These are phyloP conservation scores for Periconia sp. DNA, from an alignment of 2,329 filamentous ascomycete genomes.

Conservation along the genomic window DNA sequence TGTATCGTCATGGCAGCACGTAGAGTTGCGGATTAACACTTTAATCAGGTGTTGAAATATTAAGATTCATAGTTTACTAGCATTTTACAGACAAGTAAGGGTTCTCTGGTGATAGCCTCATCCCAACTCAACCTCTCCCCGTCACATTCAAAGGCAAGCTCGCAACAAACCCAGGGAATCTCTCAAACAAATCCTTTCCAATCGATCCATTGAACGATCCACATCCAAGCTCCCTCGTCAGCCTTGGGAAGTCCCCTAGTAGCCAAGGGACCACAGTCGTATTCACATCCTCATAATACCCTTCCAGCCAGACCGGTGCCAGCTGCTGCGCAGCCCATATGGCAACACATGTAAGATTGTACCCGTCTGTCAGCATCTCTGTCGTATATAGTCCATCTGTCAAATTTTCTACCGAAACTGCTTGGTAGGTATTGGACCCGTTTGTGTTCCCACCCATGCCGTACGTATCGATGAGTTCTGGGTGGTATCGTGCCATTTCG, in stretches of 20 bases:
- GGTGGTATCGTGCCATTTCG: constrained; percentile 7
- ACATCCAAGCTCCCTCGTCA: constrained; percentile 4
- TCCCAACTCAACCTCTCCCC: neutral
- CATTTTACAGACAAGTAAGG: no score
- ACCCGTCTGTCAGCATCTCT: constrained; percentile 19
- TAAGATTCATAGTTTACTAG: no score
- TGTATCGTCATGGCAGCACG: no score
- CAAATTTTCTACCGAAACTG: constrained; percentile 22
- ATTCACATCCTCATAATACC: constrained; percentile 8
- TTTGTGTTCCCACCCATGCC: constrained; percentile 10
- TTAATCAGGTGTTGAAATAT: no score
- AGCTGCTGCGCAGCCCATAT: constrained; percentile 2
- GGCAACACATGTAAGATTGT: constrained; percentile 11
- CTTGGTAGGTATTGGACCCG: constrained; percentile 5
- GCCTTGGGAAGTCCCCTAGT: constrained; percentile 3
- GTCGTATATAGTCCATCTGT: constrained; percentile 28
- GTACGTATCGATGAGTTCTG: constrained; percentile 9
- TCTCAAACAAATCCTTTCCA: constrained; percentile 1
- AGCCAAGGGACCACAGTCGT: constrained; percentile 5
- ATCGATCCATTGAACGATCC: neutral
- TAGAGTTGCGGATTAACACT: no score
- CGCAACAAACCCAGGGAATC: constrained; percentile 9
- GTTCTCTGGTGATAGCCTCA: no score
- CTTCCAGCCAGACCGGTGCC: constrained; percentile 7
- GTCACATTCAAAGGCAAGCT: neutral